phyloP scores from a whole-genome alignment of 2,329 filamentous ascomycete species.

The Aspergillus nomiae region DNA sequence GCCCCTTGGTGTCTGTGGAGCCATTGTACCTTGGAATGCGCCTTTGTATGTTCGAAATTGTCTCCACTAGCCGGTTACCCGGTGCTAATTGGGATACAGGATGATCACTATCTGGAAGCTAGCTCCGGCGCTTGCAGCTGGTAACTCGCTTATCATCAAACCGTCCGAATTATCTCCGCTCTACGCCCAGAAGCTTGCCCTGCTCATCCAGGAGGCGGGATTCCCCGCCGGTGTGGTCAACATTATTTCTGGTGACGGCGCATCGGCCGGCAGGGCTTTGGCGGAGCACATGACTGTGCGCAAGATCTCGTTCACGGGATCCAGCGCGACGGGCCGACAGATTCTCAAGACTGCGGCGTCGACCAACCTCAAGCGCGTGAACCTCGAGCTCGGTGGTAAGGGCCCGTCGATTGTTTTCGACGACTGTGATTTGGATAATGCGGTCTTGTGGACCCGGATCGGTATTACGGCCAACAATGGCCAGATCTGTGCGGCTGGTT shows the following conservation, averaged over 20 bases:
- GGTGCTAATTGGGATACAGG: constrained; percentile 8
- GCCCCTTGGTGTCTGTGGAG: constrained; percentile 31
- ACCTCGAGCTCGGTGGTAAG: constrained; percentile 40
- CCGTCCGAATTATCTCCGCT: constrained; percentile 63
- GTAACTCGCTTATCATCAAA: constrained; percentile 70
- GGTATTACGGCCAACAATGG: constrained; percentile 35
- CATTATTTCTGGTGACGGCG: constrained; percentile 63
- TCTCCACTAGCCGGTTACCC: too few species aligned
- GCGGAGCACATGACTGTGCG: constrained; percentile 32
- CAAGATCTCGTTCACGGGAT: constrained; percentile 40
- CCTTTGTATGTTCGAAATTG: constrained; percentile 23
- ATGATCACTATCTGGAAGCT: constrained; percentile 53
- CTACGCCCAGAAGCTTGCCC: constrained; percentile 50
- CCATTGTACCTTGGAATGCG: constrained; percentile 35
- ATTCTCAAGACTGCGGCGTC: constrained; percentile 31
- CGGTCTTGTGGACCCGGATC: constrained; percentile 31
- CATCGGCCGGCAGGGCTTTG: constrained; percentile 51
- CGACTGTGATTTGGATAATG: constrained; percentile 36
- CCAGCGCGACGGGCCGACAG: constrained; percentile 28
- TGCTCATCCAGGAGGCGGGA: constrained; percentile 53
- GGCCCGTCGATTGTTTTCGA: constrained; percentile 36
- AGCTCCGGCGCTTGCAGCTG: constrained; percentile 64
- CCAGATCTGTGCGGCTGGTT: constrained; percentile 35
- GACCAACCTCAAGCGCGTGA: constrained; percentile 38
- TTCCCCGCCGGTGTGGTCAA: constrained; percentile 60